Evolutionary conservation across 169 alveolate species (phyloP).

Genomic region (Cryptosporidium ubiquitum): DNA sequence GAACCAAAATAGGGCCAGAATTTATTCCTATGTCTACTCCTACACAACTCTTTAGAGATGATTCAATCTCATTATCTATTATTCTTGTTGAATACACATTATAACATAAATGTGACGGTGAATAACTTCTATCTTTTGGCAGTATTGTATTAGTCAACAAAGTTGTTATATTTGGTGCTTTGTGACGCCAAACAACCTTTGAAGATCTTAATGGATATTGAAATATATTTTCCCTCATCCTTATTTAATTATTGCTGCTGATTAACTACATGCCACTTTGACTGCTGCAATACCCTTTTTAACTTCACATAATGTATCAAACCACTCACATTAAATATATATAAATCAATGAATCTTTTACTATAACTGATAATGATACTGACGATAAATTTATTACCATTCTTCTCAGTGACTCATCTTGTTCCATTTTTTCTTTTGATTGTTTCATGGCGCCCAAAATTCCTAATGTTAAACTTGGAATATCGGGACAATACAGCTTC

Average conservation of each 20-base stretch:
- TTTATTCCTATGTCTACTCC: slow-evolving; percentile 30
- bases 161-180: slow-evolving; percentile 57
- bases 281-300: too few species aligned
- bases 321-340: slow-evolving; percentile 11
- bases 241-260: background rate
- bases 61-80: slow-evolving; percentile 48
- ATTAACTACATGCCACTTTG: too few species aligned
- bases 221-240: background rate
- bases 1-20: slow-evolving; percentile 27
- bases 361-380: slow-evolving; percentile 9
- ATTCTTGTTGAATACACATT: slow-evolving; percentile 55
- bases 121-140: slow-evolving; percentile 32
- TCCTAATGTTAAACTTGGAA: slow-evolving; percentile 50
- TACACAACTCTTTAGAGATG: slow-evolving; percentile 32
- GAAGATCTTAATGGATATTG: slow-evolving; percentile 20
- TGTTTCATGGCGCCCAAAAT: slow-evolving; percentile 71
- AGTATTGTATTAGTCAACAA: slow-evolving; percentile 42
- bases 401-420: slow-evolving; percentile 28
- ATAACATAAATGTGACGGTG: slow-evolving; percentile 56
- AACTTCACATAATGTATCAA: background rate
- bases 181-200: slow-evolving; percentile 70
- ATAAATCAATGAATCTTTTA: slow-evolving; percentile 19
- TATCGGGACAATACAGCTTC: slow-evolving; percentile 33
- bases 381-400: slow-evolving; percentile 25
- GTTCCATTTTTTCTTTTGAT: background rate